Percentiles rank a stretch among this genome's conserved stretches.
Evolutionary conservation across 257 asterid species (phyloP).

Genomic region (Coffea eugenioides): DNA sequence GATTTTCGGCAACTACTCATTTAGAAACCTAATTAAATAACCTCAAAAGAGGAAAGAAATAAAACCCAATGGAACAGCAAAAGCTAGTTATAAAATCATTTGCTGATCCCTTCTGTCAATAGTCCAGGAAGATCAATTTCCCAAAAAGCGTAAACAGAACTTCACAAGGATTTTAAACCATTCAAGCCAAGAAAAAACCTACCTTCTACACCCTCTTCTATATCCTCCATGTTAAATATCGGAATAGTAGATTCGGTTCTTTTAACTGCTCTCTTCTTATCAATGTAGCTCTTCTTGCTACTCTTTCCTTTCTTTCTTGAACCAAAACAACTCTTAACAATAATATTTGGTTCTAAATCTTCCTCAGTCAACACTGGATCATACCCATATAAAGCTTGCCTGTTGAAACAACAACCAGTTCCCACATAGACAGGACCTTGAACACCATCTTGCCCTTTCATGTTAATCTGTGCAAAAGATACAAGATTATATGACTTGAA

Average conservation of each 20-base stretch:
- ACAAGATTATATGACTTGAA: slow-evolving; percentile 11
- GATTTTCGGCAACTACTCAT: background rate
- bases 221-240: slow-evolving; percentile 73
- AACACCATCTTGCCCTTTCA: slow-evolving; percentile 91
- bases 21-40: background rate
- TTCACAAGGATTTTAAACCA: background rate
- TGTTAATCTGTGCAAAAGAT: slow-evolving; percentile 58
- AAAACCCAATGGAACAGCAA: background rate
- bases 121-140: background rate
- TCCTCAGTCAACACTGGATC: slow-evolving; percentile 81
- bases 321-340: slow-evolving; percentile 76
- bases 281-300: slow-evolving; percentile 65
- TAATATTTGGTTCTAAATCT: slow-evolving; percentile 74
- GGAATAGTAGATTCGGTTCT: slow-evolving; percentile 85
- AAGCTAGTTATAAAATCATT: background rate
- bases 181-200: slow-evolving; percentile 11
- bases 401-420: slow-evolving; percentile 90
- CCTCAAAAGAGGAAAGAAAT: background rate
- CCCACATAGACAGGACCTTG: slow-evolving; percentile 96
- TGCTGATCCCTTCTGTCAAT: background rate
- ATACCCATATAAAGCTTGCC: slow-evolving; percentile 86
- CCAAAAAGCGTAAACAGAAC: background rate
- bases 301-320: slow-evolving; percentile 61
- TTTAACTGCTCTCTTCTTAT: slow-evolving; percentile 67
- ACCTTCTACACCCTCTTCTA: slow-evolving; percentile 93